Conservation (phyloP, 1,284 basidiomycete species). For the Rhodotorula sp. region DNA sequence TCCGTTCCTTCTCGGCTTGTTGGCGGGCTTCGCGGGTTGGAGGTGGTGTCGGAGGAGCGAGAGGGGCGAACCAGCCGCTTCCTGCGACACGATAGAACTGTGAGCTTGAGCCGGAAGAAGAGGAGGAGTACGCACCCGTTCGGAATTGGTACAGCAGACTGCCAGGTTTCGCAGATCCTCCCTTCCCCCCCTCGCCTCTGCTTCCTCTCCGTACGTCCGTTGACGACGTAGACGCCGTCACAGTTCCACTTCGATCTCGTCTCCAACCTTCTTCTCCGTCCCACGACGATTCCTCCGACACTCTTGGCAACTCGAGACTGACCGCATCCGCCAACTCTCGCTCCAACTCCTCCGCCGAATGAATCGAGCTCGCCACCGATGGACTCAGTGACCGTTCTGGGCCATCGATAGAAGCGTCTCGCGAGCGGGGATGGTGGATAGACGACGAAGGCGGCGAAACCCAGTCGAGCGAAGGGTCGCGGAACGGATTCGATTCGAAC, state of each 20-base stretch:
- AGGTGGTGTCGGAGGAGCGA: slow-evolving; percentile 19
- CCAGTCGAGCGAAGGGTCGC: slow-evolving; percentile 23
- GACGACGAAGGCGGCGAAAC: neutral
- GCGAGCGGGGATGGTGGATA: too few species aligned
- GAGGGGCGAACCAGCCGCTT: slow-evolving; percentile 37
- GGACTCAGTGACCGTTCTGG: neutral
- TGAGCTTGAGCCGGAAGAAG: neutral
- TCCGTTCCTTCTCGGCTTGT: slow-evolving; percentile 16
- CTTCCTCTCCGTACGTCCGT: neutral
- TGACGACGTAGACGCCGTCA: neutral
- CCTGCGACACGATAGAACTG: slow-evolving; percentile 2
- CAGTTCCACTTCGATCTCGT: slow-evolving; percentile 10
- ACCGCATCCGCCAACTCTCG: slow-evolving; percentile 16
- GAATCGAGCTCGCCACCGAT: neutral
- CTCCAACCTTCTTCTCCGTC: too few species aligned
- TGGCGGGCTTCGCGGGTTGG: slow-evolving; percentile 21
- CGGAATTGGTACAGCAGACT: slow-evolving; percentile 24
- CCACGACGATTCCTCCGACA: slow-evolving; percentile 3
- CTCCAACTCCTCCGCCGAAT: slow-evolving; percentile 10
- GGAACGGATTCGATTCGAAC: slow-evolving; percentile 5
- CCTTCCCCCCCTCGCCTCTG: neutral
- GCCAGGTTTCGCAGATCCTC: neutral
- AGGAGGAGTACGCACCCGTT: slow-evolving; percentile 15
- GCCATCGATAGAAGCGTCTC: neutral
- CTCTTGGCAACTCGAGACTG: slow-evolving; percentile 17